Percentiles rank a stretch among this genome's conserved stretches.
Evolutionary conservation across 1,284 basidiomycete genomes (phyloP).

Genomic region (Blastosporella zonata): DNA sequence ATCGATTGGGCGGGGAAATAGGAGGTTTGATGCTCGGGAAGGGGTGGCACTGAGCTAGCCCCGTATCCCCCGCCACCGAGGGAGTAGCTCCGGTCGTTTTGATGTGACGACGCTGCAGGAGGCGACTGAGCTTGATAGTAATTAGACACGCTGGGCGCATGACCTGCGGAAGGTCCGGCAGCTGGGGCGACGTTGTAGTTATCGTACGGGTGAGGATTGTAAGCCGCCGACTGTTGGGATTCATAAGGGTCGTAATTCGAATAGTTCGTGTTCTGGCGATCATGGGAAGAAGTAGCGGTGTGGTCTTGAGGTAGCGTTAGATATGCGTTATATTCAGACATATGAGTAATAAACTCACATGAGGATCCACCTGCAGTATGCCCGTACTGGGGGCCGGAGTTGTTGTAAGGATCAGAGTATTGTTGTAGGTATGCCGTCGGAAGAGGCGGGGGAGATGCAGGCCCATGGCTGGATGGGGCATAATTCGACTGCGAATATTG

Average conservation of each 20-base stretch:
- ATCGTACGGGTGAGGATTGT: slow-evolving; percentile 27
- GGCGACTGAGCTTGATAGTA: slow-evolving; percentile 27
- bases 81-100: slow-evolving; percentile 52
- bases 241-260: slow-evolving; percentile 51
- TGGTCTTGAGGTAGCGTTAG: slow-evolving; percentile 41
- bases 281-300: slow-evolving; percentile 46
- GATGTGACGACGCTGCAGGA: slow-evolving; percentile 24
- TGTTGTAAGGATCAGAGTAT: slow-evolving; percentile 29
- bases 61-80: slow-evolving; percentile 59
- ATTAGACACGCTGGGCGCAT: slow-evolving; percentile 25
- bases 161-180: slow-evolving; percentile 16
- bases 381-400: slow-evolving; percentile 44
- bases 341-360: slow-evolving; percentile 46
- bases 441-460: slow-evolving; percentile 23
- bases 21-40: slow-evolving; percentile 30
- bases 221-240: slow-evolving; percentile 30
- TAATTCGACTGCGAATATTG: slow-evolving; percentile 39
- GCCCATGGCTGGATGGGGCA: slow-evolving; percentile 35
- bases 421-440: slow-evolving; percentile 24
- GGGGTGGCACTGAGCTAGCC: slow-evolving; percentile 41
- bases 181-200: slow-evolving; percentile 24
- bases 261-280: slow-evolving; percentile 45
- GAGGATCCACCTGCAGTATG: slow-evolving; percentile 52
- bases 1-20: slow-evolving; percentile 23
- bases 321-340: slow-evolving; percentile 4